Evolutionary conservation across 371 early-diverging fungal species (phyloP), one percentile per base, ranked within the genome.

Genomic region (Mortierella sp.): DNA sequence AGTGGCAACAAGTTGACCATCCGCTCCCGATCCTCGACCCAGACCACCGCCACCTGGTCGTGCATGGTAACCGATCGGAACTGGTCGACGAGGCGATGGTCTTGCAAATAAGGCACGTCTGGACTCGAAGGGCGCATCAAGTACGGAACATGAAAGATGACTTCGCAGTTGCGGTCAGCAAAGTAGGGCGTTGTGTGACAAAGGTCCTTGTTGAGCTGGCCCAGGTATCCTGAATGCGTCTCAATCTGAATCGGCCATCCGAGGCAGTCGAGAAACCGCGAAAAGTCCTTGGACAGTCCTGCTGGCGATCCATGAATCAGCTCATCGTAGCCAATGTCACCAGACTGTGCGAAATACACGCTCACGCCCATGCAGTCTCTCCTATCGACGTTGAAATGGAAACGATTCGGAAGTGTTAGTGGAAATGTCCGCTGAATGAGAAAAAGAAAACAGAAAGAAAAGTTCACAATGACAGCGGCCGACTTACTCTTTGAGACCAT

Each of bases 121-220:
- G 64, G n/a, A 24, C n/a, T 26, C 8, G 64, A 45, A 0, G 77
- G 24, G 10, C 68, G 85, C 41, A 92, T 79, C 64, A 91, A 70
- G 68, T 91, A 91, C 22, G 96, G 96, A 0, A 89, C 88, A 76
- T 94, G 91, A 63, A 94, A 94, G n/a, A 95, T 77, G 61, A 94
- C 90, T 70, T 96, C 95, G 7, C 88, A 85, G 5, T 81, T 90
- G 16, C 93, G 85, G 68, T 92, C 91, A 0, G 94, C 91, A 83
- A 91, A 96, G 79, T 96, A 96, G 0, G 94, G 92, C 0, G 92
- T 88, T 1, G 91, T 91, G 14, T 88, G 85, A 68, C 94, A 93
- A 9, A 89, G 71, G 1, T 85, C 66, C 16, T 88, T 53, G 64
- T 87, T 88, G 13, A 95, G 77, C 34, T 89, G 90, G 22, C 94